Evolutionary conservation across 495 filamentous ascomycete genomes (phyloP), one percentile per base, ranked within the genome.

Genomic region (Penicillium desertorum): DNA sequence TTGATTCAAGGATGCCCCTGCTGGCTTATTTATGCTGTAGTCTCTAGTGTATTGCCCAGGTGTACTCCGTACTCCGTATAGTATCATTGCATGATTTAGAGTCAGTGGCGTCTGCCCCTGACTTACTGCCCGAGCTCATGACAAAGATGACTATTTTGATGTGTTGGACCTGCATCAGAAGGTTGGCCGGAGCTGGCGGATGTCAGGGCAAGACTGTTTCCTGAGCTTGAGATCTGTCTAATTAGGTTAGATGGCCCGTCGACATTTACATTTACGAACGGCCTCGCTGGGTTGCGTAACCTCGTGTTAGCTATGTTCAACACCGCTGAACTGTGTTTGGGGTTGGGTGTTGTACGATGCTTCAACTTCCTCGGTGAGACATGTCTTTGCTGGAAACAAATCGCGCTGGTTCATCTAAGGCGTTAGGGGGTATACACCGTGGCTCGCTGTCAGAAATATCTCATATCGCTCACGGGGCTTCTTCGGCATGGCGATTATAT

Each of bases 311-410:
- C 20, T 20, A 8, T 46, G 53, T 39, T 41, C 30, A 34, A 32
- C 16, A 22, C 9, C 37, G 22, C 16, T 41, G 43, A 39, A 29
- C 12, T 39, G 32, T 47, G 19, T 37, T 17, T 25, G 22, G 23
- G 39, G 9, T 30, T 29, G 9, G 19, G 23, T 37, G 52, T 55
- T 46, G 53, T 29, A 55, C 53, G 29, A 29, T 55, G 44, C 32
- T 46, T 20, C 9, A 23, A 39, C 6, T 27, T 1, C 11, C 6
- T 10, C 17, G 43, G n/a, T 23, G n/a, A 55, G 53, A 47, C 53
- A 47, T 55, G 20, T 39, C 29, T 29, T 27, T 11, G 23, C 9
- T 16, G 8, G 14, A 27, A 27, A 27, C 2, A 2, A 30, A 19
- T 20, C 1, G 10, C 17, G 9, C n/a, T 30, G 25, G 25, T 20